Percentiles rank a stretch among this genome's conserved stretches.
Evolutionary conservation across 305 asterid genomes (phyloP).

Genomic region (Petunia hybrid): DNA sequence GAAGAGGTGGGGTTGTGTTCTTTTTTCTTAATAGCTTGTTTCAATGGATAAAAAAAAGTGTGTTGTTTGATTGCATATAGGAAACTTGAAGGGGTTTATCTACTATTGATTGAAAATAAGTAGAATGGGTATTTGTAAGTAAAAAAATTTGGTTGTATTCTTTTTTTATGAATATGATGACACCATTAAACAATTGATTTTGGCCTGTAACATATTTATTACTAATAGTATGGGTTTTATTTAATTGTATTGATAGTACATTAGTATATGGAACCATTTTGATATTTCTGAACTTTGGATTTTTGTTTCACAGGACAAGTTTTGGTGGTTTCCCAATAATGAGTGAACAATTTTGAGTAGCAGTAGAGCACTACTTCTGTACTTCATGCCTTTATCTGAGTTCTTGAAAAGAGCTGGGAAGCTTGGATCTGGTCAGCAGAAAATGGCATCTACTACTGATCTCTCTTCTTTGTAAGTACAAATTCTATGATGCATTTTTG

Average conservation of each 20-base stretch:
- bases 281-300: conserved; percentile 36
- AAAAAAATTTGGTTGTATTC: conserved; percentile 53
- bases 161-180: conserved; percentile 39
- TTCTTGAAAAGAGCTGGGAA: conserved; percentile 73
- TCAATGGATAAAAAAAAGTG: too few species aligned
- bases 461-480: conserved; percentile 50
- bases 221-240: conserved; percentile 47
- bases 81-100: conserved; percentile 47
- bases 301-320: conserved; percentile 12
- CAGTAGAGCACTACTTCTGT: conserved; percentile 29
- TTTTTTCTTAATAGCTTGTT: conserved; percentile 26
- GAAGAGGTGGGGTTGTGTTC: too few species aligned
- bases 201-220: conserved; percentile 50
- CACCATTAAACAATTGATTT: conserved; percentile 53
- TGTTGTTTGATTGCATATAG: conserved; percentile 45
- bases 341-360: conserved; percentile 38
- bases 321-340: conserved; percentile 26
- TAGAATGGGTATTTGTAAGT: conserved; percentile 30
- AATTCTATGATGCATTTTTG: neutral
- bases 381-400: conserved; percentile 84
- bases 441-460: conserved; percentile 31
- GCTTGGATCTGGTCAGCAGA: conserved; percentile 60
- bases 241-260: conserved; percentile 49
- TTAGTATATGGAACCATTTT: conserved; percentile 38
- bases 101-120: conserved; percentile 56